These are phyloP conservation scores for Trypanosomatidae sp. DNA, from an alignment of 208 protist genomes.

Conservation along the genomic window DNA sequence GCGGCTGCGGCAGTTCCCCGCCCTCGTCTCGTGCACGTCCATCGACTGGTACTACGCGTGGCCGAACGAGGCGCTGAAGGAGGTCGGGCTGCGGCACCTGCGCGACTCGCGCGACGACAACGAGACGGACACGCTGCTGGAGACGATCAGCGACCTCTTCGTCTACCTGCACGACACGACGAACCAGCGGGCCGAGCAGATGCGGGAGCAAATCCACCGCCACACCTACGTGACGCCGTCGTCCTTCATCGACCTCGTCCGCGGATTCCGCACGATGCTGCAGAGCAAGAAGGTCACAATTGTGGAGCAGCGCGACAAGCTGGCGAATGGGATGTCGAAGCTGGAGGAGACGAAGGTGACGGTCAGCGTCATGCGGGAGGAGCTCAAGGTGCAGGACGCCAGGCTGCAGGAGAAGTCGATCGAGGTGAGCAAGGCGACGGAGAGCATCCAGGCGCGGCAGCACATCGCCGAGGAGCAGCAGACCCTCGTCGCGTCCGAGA, in stretches of 20 bases:
- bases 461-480: conserved; percentile 96
- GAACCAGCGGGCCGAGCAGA: conserved; percentile 73
- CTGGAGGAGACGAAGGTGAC: conserved; percentile 93
- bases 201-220: conserved; percentile 93
- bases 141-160: conserved; percentile 91
- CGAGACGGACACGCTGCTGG: conserved; percentile 84
- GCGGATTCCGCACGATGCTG: conserved; percentile 95
- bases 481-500: conserved; percentile 92
- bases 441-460: conserved; percentile 96
- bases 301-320: conserved; percentile 96
- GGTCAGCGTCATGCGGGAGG: conserved; percentile 90
- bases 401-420: conserved; percentile 86
- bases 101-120: conserved; percentile 74
- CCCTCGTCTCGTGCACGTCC: conserved; percentile 97
- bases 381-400: conserved; percentile 87
- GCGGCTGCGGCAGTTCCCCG: conserved; percentile 97
- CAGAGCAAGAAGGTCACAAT: conserved; percentile 94
- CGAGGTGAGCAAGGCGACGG: conserved; percentile 86
- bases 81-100: conserved; percentile 90
- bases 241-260: conserved; percentile 97
- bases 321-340: conserved; percentile 94
- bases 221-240: conserved; percentile 99
- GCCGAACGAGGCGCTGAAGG: conserved; percentile 97
- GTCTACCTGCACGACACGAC: conserved; percentile 94
- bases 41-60: conserved; percentile 99